Base-by-base conservation (phyloP, 768 basidiomycete genomes). In the Lanmaoa rubissima region DNA sequence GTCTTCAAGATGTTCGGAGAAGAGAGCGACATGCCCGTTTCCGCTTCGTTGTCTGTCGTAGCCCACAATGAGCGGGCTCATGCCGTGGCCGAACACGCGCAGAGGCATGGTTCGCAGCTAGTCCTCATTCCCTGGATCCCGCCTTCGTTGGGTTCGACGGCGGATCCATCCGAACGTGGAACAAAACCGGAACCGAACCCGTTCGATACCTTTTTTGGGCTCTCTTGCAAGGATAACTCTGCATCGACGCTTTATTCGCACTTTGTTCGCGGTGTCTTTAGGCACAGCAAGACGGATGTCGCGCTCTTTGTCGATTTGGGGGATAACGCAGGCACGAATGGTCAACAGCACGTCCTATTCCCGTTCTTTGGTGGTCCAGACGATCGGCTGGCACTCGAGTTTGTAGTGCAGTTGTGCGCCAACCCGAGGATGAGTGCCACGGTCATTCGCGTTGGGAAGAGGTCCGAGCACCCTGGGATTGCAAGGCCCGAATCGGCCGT, bases 311-410 rank as follows among this genome's bases (percentile, higher is more conserved):
- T 97, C 55, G 96, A 98, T 69, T 78, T 87, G 26, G 87, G 69
- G 65, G 53, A 71, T 17, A 57, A 69, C 17, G 48, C 60, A 6
- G 67, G 71, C 5, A 61, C 69, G 10, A 69, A 58, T 8, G 69
- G 69, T 13, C 49, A 48, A 4, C 78, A 87, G 57, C 90, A 91
- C 60, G 66, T 98, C 31, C 84, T 95, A 69, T 67, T 94, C 41
- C 91, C 95, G 0, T 98, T 96, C 83, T 90, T 93, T 68, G 96
- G 96, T 38, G 96, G 96, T 0, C 86, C 92, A 0, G 96, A 99
- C 68, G 96, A 98, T 69, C 84, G 97, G 1, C 78, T 93, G 21
- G 92, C 92, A 0, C 74, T 98, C 28, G 74, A 81, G 32, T 84
- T 98, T 64, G 82, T 92, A 5, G 83, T 91, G 35, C 95, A 98